Base-by-base conservation (phyloP, 306 rosid genomes). In the Pueraria montana region DNA sequence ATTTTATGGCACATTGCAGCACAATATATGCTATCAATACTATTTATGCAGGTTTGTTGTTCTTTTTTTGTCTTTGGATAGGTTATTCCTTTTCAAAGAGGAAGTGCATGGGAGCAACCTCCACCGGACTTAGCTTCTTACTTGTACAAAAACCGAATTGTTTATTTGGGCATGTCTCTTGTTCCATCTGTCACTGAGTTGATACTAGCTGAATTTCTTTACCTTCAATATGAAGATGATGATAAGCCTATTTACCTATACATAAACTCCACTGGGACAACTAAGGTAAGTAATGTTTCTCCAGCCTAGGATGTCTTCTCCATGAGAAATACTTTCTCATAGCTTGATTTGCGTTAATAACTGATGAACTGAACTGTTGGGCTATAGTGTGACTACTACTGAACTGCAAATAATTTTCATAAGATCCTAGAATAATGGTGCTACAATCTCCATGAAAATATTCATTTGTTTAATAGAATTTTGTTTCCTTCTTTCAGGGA, bases 101-200 rank as follows among this genome's bases (percentile, higher is more conserved):
- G 98, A 82, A 91, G 89, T 84, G 98, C 98, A 11, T 85, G 93
- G 97, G 98, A 94, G 90, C 97, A 96, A 84, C 98, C 97, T 80
- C 97, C 99, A 49, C 99, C 98, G 4, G 98, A 94, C 81, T 78
- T 96, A 59, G 98, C 98, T 53, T 96, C 99, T 21, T 96, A 96
- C 91, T 84, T 96, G 81, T 96, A 73, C 88, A 94, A 91, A 86
- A 92, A 96, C 58, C 91, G 99, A 62, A 94, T 96, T 67, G 92
- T 96, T 52, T 96, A 96, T 88, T 83, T 92, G 91, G 99, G 97
- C 87, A 96, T 94, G 97, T 88, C 93, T 62, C 97, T 96, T 69
- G 97, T 96, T 75, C 98, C 97, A 59, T 87, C 97, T 20, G 99
- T 96, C 74, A 94, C 97, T 2, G 99, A 96, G 89, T 88, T 96